Conservation (phyloP, 116 monocot species). For the Cymodocea nodosa region DNA sequence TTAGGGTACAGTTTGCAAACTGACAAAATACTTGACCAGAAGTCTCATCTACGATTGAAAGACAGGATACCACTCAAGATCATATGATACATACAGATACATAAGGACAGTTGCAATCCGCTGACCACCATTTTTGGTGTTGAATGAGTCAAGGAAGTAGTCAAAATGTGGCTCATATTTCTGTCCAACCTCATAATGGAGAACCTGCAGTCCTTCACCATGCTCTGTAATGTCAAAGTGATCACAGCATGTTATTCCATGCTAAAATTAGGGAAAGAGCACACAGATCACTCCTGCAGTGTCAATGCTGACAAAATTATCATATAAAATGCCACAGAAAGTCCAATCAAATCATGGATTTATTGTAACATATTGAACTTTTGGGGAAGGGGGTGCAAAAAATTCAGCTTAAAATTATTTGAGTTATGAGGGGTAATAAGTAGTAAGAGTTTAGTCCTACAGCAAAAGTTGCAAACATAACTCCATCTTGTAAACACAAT, state of each 20-base stretch:
- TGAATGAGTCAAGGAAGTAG: conserved; percentile 22
- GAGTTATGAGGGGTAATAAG: no score
- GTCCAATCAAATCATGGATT: no score
- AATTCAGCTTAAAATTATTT: no score
- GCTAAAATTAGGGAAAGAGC: neutral
- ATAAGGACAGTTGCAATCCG: conserved; percentile 27
- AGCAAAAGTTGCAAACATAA: no score
- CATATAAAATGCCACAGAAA: no score
- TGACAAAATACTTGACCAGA: neutral
- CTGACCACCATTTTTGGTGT: conserved; percentile 27
- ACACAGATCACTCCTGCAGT: neutral
- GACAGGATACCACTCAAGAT: neutral
- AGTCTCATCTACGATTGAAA: neutral
- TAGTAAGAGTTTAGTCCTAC: no score
- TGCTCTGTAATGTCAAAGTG: conserved; percentile 9
- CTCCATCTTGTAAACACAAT: no score
- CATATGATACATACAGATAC: conserved; percentile 22
- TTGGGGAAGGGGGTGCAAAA: no score
- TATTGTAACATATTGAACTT: no score
- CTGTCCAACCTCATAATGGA: conserved; percentile 24
- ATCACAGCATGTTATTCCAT: no score
- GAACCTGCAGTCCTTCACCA: conserved; percentile 23
- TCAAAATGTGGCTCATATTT: conserved; percentile 31
- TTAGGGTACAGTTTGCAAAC: neutral
- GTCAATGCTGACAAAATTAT: neutral